Conservation (phyloP, 108 stramenopile genomes). For the Pseudonitzschia multiseries region DNA sequence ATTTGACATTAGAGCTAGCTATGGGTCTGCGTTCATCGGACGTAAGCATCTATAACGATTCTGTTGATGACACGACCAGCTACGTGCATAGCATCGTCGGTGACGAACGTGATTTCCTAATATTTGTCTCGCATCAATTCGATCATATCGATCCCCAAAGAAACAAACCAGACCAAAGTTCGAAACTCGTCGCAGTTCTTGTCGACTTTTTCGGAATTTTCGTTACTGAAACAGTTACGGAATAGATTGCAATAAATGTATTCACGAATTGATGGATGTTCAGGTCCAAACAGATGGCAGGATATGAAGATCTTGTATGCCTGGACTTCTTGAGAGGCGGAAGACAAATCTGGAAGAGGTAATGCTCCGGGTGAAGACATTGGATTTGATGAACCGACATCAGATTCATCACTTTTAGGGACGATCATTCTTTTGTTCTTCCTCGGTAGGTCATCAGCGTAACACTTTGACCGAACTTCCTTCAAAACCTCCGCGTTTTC, state of each 20-base stretch:
- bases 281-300: constrained; percentile 25
- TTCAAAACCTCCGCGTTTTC: not conserved
- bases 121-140: not conserved
- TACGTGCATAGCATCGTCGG: too few species aligned
- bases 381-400: not conserved
- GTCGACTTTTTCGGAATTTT: constrained; percentile 5
- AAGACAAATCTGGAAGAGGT: not conserved
- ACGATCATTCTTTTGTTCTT: not conserved
- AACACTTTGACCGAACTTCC: constrained; percentile 10
- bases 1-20: too few species aligned
- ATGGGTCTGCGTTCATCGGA: too few species aligned
- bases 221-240: constrained; percentile 6
- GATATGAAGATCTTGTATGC: constrained; percentile 31
- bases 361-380: not conserved
- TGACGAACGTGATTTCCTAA: not conserved
- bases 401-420: not conserved
- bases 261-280: constrained; percentile 12
- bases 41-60: too few species aligned
- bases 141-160: constrained; percentile 24
- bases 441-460: not conserved
- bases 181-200: constrained; percentile 27
- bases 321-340: constrained; percentile 11
- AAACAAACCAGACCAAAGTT: constrained; percentile 27
- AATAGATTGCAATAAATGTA: constrained; percentile 6
- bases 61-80: too few species aligned